Percentiles rank a stretch among this genome's conserved stretches.
phyloP scores from a whole-genome alignment of 2,329 filamentous ascomycete species.

The Fusarium domesticum region DNA sequence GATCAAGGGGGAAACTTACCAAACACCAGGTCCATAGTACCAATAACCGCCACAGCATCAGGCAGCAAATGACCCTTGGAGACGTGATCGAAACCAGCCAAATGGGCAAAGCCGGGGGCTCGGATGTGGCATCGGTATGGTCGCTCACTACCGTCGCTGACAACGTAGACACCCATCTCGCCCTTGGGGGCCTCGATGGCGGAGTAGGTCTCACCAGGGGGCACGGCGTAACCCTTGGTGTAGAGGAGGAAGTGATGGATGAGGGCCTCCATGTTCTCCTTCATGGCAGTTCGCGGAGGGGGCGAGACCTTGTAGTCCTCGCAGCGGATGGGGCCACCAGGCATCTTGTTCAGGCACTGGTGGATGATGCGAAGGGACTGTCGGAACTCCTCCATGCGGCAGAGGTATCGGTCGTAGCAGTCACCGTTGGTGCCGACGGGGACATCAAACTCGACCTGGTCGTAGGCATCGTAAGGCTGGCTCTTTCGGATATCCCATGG shows the following conservation, averaged over 20 bases:
- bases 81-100: constrained; percentile 91
- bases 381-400: constrained; percentile 99
- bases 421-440: constrained; percentile 95
- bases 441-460: constrained; percentile 96
- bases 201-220: constrained; percentile 95
- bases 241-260: constrained; percentile 99
- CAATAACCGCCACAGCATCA: constrained; percentile 94
- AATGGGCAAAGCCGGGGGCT: constrained; percentile 92
- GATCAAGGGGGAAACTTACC: constrained; percentile 50
- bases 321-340: constrained; percentile 85
- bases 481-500: constrained; percentile 97
- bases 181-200: constrained; percentile 99
- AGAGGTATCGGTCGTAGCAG: constrained; percentile 98
- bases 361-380: constrained; percentile 97
- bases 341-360: constrained; percentile 99
- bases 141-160: constrained; percentile 92
- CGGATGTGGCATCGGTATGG: constrained; percentile 98
- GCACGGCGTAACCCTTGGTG: constrained; percentile 97
- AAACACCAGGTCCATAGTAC: constrained; percentile 85
- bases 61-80: constrained; percentile 89
- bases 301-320: constrained; percentile 99
- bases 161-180: constrained; percentile 97
- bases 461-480: constrained; percentile 96
- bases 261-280: constrained; percentile 99
- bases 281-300: constrained; percentile 96